Base-by-base conservation (phyloP, 1,284 basidiomycete genomes). In the Volvariella surrecta region DNA sequence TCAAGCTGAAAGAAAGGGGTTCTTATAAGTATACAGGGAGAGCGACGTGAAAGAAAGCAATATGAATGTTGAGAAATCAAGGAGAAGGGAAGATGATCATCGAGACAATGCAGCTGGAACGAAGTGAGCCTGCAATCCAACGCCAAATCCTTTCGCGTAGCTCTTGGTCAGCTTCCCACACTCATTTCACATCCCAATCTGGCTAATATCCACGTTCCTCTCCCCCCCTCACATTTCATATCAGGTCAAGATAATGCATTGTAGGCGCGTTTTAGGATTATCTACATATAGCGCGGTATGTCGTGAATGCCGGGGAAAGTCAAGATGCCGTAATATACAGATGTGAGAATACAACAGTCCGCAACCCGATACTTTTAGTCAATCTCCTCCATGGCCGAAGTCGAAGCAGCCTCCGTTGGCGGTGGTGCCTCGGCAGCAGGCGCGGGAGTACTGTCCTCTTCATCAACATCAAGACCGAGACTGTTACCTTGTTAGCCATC, bases 331-430 rank as follows among this genome's bases (percentile, higher is more conserved):
- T 39, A 39, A 44, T 44, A 39, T 37, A 43, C 24, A 28, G 24
- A 28, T 28, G 24, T 6, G 24, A 28, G 6, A 28, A 28, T 11
- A 28, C 24, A 28, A 6, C 11, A 28, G 24, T 28, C 24, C 34
- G 34, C 6, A 16, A 39, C 7, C 38, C 4, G 20, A 47, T 41
- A 19, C 40, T 39, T 67, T 58, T 81, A 89, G 60, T 89, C 86
- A 52, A 88, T 89, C 71, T 88, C 84, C 70, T 88, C 86, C 86
- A 89, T 88, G 46, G 84, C 84, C 15, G 84, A 87, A 30, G 79
- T 73, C 40, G 81, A 68, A 10, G 74, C 73, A 24, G 61, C 71
- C 59, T 82, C 82, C 40, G 64, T 55, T 45, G 73, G 62, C 18
- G 72, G 66, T 11, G 75, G 66, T 1, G 66, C 64, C 34, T 67